These are phyloP conservation scores for Pythium graminicola DNA, from an alignment of 352 stramenopile species.

Conservation along the genomic window DNA sequence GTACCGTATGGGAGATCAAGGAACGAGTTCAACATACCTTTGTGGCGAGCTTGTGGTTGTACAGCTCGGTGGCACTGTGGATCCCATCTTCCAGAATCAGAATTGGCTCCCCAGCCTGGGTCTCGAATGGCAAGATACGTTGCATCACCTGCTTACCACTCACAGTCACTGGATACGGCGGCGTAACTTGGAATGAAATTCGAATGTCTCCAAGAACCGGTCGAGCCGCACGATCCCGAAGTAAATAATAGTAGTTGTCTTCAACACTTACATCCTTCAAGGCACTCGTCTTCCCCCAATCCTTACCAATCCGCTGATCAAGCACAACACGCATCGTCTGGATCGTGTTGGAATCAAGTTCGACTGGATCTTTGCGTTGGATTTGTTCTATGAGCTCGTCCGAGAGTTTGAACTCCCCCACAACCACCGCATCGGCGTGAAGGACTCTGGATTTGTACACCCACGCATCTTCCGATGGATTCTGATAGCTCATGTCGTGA, in stretches of 20 bases:
- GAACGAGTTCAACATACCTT: conserved; percentile 27
- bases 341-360: conserved; percentile 35
- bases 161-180: conserved; percentile 61
- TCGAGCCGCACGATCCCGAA: conserved; percentile 2
- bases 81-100: conserved; percentile 61
- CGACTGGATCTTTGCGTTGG: conserved; percentile 43
- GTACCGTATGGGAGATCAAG: background rate
- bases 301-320: conserved; percentile 35
- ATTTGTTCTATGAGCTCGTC: conserved; percentile 66
- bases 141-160: conserved; percentile 41
- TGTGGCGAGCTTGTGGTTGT: conserved; percentile 34
- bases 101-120: conserved; percentile 35
- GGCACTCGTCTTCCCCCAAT: conserved; percentile 35
- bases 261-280: conserved; percentile 47
- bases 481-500: conserved; percentile 54
- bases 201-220: conserved; percentile 49
- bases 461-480: conserved; percentile 58
- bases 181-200: conserved; percentile 55
- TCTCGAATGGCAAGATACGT: conserved; percentile 36
- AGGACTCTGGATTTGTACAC: conserved; percentile 30
- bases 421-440: conserved; percentile 30
- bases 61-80: conserved; percentile 38
- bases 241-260: conserved; percentile 52
- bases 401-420: conserved; percentile 53
- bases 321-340: conserved; percentile 52